Percentiles rank a stretch among this genome's conserved stretches.
Evolutionary conservation across 108 stramenopile genomes (phyloP).

Genomic region (Cyclotella cryptica): DNA sequence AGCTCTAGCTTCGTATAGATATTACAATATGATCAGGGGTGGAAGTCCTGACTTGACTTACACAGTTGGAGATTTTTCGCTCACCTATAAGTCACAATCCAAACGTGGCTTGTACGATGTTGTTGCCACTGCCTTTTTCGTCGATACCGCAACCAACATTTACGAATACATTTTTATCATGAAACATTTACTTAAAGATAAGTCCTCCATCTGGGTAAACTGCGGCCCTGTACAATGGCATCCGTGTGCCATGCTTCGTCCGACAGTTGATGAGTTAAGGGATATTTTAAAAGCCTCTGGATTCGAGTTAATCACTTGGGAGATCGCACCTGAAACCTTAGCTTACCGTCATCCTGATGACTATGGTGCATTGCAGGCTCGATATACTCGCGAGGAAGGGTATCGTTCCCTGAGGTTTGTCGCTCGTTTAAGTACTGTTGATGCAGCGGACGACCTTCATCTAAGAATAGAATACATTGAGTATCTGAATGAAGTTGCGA

Average conservation of each 20-base stretch:
- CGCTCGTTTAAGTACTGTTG: slow-evolving; percentile 6
- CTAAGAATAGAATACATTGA: slow-evolving; percentile 30
- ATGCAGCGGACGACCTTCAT: slow-evolving; percentile 8
- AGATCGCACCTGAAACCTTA: slow-evolving; percentile 56
- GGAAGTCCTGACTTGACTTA: slow-evolving; percentile 55
- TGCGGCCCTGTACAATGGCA: slow-evolving; percentile 89
- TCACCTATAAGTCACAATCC: slow-evolving; percentile 42
- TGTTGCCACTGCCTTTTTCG: slow-evolving; percentile 78
- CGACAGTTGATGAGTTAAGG: slow-evolving; percentile 67
- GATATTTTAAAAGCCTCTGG: slow-evolving; percentile 55
- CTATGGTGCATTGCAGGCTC: slow-evolving; percentile 3
- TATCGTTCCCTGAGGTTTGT: slow-evolving; percentile 61
- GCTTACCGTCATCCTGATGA: slow-evolving; percentile 65
- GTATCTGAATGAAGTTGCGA: slow-evolving; percentile 31
- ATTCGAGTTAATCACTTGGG: slow-evolving; percentile 63
- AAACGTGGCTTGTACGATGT: slow-evolving; percentile 47
- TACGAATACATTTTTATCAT: slow-evolving; percentile 73
- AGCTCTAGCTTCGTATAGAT: slow-evolving; percentile 5
- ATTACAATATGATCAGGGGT: slow-evolving; percentile 7
- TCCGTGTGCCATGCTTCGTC: slow-evolving; percentile 61
- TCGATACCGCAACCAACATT: slow-evolving; percentile 81
- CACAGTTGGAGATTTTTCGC: slow-evolving; percentile 61
- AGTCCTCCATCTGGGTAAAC: slow-evolving; percentile 72
- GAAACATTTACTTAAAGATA: slow-evolving; percentile 31
- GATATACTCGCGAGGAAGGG: slow-evolving; percentile 71